phyloP scores from a whole-genome alignment of 2,329 filamentous ascomycete genomes.

The Colletotrichum zoysiae region DNA sequence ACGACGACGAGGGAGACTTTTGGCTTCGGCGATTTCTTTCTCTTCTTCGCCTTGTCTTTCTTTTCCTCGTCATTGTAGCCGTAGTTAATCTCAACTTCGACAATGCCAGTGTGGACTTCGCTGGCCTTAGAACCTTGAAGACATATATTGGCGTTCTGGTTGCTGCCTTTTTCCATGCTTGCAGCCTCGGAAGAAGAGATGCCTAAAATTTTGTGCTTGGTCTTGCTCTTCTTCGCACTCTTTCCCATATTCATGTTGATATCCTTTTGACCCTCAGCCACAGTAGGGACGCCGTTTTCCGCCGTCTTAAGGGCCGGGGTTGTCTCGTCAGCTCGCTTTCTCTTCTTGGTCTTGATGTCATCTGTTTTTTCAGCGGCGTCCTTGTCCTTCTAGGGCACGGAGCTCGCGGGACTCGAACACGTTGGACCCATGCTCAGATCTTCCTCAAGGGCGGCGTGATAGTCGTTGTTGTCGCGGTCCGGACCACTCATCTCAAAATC shows the following conservation, averaged over 20 bases:
- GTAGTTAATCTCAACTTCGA: background rate
- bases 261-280: background rate
- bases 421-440: conserved; percentile 17
- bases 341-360: conserved; percentile 8
- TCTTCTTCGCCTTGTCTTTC: background rate
- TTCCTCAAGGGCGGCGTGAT: conserved; percentile 14
- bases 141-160: background rate
- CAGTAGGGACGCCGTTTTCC: background rate
- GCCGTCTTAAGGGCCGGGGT: conserved; percentile 7
- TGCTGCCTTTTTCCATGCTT: too few species aligned
- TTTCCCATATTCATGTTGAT: background rate
- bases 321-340: conserved; percentile 14
- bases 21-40: background rate
- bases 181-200: background rate
- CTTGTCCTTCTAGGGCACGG: conserved; percentile 18
- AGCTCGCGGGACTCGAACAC: conserved; percentile 1
- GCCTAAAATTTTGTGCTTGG: conserved; percentile 2
- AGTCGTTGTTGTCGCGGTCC: background rate
- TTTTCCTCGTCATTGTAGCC: background rate
- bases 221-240: background rate
- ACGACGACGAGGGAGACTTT: background rate
- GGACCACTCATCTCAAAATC: background rate
- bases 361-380: background rate
- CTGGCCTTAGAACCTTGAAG: background rate
- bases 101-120: background rate